These are phyloP conservation scores for Lycium ferocissimum DNA, from an alignment of 257 asterid genomes.

Conservation along the genomic window DNA sequence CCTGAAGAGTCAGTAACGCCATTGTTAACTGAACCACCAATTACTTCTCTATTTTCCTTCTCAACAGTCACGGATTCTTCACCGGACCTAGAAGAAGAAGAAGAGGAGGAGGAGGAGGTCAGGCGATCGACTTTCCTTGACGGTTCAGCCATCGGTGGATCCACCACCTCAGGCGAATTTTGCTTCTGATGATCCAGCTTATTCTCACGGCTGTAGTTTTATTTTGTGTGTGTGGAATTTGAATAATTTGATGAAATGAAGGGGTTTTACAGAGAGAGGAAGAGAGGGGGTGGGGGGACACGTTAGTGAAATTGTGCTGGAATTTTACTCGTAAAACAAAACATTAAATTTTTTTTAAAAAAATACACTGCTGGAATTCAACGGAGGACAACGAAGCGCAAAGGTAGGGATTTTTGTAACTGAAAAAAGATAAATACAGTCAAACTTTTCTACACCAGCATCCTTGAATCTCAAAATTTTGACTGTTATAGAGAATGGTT, in stretches of 20 bases:
- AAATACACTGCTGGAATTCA: background rate
- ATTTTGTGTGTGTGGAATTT: too few relatives aligned
- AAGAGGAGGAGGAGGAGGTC: background rate
- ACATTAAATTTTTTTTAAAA: too few relatives aligned
- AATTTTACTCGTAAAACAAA: too few relatives aligned
- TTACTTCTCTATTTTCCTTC: slow-evolving; percentile 38
- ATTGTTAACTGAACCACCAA: slow-evolving; percentile 25
- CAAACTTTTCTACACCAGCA: too few relatives aligned
- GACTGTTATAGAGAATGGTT: too few relatives aligned
- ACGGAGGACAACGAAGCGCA: background rate
- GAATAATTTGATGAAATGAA: too few relatives aligned
- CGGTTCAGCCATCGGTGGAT: slow-evolving; percentile 45
- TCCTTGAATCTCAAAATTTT: too few relatives aligned
- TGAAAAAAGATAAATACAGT: too few relatives aligned
- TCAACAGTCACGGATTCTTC: slow-evolving; percentile 55
- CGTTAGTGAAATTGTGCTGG: background rate
- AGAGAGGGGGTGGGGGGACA: too few relatives aligned
- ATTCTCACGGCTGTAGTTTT: background rate
- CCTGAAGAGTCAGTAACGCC: slow-evolving; percentile 52
- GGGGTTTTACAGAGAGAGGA: too few relatives aligned
- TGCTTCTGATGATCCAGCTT: slow-evolving; percentile 17
- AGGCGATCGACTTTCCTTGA: slow-evolving; percentile 42
- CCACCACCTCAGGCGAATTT: background rate
- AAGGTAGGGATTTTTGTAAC: background rate
- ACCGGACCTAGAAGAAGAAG: slow-evolving; percentile 51